phyloP scores from a whole-genome alignment of 169 alveolate species.

The Besnoitia besnoiti region DNA sequence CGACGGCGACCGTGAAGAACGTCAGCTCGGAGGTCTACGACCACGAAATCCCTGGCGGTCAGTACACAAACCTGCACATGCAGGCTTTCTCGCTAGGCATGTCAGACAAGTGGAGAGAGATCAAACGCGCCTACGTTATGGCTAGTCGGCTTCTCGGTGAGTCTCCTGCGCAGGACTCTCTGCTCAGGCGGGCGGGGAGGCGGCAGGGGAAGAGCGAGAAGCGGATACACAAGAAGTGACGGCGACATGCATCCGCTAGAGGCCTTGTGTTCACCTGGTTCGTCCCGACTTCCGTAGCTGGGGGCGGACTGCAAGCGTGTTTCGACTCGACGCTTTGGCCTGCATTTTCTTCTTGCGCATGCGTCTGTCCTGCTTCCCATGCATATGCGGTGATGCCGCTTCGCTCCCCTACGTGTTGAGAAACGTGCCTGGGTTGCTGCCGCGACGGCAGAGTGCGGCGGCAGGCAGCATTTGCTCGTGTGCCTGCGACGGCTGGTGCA shows the following conservation, averaged over 20 bases:
- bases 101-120: conserved; percentile 50
- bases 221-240: neutral
- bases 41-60: conserved; percentile 60
- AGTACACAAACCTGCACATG: conserved; percentile 53
- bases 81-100: conserved; percentile 52
- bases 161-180: neutral
- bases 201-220: neutral
- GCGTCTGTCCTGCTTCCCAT: too few species aligned
- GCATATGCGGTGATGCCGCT: too few species aligned
- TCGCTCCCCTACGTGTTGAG: too few species aligned
- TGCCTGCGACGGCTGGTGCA: too few species aligned
- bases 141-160: conserved; percentile 44
- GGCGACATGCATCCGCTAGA: neutral
- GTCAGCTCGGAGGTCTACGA: conserved; percentile 50
- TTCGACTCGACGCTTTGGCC: too few species aligned
- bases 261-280: neutral
- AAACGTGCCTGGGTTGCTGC: too few species aligned
- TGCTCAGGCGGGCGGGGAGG: neutral
- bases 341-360: too few species aligned
- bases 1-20: conserved; percentile 51
- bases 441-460: too few species aligned
- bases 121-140: conserved; percentile 30
- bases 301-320: too few species aligned
- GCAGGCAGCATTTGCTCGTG: too few species aligned
- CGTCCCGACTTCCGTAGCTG: neutral